Evolutionary conservation across 352 stramenopile genomes (phyloP), one percentile per base, ranked within the genome.

Genomic region (Phytophthora cryptogea): DNA sequence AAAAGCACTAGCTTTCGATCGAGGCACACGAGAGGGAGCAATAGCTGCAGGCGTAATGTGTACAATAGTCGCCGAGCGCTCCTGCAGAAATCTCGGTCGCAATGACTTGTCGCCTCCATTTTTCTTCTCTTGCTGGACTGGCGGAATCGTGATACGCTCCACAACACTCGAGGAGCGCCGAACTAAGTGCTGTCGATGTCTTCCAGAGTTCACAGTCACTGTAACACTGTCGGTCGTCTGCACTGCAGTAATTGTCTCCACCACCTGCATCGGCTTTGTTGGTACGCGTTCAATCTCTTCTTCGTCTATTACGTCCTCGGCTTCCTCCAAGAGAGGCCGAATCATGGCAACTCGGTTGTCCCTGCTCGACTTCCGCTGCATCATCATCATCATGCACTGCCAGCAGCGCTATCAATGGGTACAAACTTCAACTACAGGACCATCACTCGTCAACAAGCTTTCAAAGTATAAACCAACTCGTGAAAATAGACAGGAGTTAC

Each of bases 1-100:
- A 54, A 91, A 91, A 6, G 76, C 51, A 42, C 79, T 76, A 3
- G 82, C 79, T 44, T 78, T 85, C 28, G 81, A 89, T 50, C 82
- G 75, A 45, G 74, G 71, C 13, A 66, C 46, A 14, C 47, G 51
- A 26, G 66, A 16, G 2, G 60, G 44, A 13, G 65, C 51, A 3
- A 20, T 9, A 9, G 23, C 17, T 13, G 28, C 9, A 7, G 55
- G 31, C 0, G 58, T 49, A n/a, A 83, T 40, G 30, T 82, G 59
- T 0, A 67, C 60, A 44, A 84, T 67, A 3, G 80, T 87, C 8
- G 67, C 71, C 0, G 80, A 83, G 2, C 74, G 67, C 35, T 88
- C 68, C 39, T 87, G 84, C 11, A 88, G 60, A 45, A 80, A 90
- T 17, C 71, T 68, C 8, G 72, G 75, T 0, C 68, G 66, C 30